Conservation (phyloP, 106 monocot species). For the Hemerocallis citrina region DNA sequence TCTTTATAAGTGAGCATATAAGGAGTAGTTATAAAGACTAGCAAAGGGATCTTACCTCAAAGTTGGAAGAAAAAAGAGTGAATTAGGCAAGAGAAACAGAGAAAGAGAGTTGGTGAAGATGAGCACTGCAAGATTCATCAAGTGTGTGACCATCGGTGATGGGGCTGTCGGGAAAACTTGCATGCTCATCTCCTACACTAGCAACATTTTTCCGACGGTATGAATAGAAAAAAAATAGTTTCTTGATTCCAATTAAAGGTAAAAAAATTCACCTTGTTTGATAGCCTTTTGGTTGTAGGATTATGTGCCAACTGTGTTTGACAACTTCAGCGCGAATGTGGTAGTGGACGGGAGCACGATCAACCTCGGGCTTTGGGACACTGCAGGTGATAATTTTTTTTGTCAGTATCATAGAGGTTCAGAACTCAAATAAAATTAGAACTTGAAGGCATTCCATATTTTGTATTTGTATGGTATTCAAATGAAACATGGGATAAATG, state of each 20-base stretch:
- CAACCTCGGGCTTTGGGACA: conserved; percentile 83
- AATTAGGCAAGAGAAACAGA: neutral
- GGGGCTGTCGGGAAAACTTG: conserved; percentile 91
- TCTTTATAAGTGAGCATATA: neutral
- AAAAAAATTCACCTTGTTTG: neutral
- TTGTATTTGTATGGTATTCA: neutral
- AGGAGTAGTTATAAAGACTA: conserved; percentile 6
- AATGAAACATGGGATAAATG: neutral
- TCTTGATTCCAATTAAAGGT: neutral
- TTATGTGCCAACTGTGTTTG: conserved; percentile 83
- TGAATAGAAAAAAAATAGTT: neutral
- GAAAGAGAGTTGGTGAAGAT: conserved; percentile 13
- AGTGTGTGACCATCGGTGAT: conserved; percentile 84
- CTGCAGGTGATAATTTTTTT: conserved; percentile 79
- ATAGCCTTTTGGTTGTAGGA: conserved; percentile 26
- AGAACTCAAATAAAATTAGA: too few species aligned
- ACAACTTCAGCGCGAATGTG: conserved; percentile 84
- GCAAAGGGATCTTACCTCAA: neutral
- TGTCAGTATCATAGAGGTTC: too few species aligned
- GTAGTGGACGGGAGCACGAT: conserved; percentile 78
- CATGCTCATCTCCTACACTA: conserved; percentile 94
- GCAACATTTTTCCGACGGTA: conserved; percentile 89
- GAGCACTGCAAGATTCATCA: conserved; percentile 85
- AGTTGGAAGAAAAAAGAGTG: neutral
- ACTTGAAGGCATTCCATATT: neutral